Evolutionary conservation across 345 rosid species (phyloP), one percentile per base, ranked within the genome.

Genomic region (Abelmoschus esculentus): DNA sequence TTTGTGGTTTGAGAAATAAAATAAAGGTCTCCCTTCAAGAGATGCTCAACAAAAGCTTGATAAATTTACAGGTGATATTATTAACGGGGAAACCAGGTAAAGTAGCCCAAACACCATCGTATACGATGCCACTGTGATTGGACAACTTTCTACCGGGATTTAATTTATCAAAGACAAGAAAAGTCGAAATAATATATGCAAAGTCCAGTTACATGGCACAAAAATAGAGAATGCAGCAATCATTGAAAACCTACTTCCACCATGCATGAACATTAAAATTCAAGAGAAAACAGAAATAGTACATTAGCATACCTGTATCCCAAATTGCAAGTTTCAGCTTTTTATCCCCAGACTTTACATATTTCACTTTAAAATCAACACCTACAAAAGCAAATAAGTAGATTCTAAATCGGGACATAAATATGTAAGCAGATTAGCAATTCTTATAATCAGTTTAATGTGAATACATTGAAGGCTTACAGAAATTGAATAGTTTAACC

Each of bases 291-390:
- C 8, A 42, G 29, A 44, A 26, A n/a, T 38, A 70, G 46, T 14
- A 46, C 12, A 40, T 4, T 31, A 14, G 60, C 61, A 69, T 38
- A 90, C 97, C 98, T 29, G 97, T 93, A 67, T 93, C 97, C 97
- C 98, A 93, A 75, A 93, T 93, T 17, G 97, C 98, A 80, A 93
- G 98, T 81, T 93, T 93, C 73, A 90, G 72, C 75, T 82, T 93
- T 72, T 89, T 90, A 32, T 89, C 98, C 8, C 92, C 96, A 70
- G 83, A 68, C 7, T 79, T 83, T 13, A 93, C 84, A 77, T 85
- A 82, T 80, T 93, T 93, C 54, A 89, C 88, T 88, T 93, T 90
- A 74, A 93, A 93, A 84, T 93, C 98, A 28, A 93, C 97, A 77
- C 98, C 98, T 93, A 49, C 44, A 54, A 15, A 67, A 50, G 6